A percentile compares a stretch with the other conserved stretches of the same genome.
These are phyloP conservation scores for Galeopsis tetrahit DNA, from an alignment of 257 asterid species.

Conservation along the genomic window DNA sequence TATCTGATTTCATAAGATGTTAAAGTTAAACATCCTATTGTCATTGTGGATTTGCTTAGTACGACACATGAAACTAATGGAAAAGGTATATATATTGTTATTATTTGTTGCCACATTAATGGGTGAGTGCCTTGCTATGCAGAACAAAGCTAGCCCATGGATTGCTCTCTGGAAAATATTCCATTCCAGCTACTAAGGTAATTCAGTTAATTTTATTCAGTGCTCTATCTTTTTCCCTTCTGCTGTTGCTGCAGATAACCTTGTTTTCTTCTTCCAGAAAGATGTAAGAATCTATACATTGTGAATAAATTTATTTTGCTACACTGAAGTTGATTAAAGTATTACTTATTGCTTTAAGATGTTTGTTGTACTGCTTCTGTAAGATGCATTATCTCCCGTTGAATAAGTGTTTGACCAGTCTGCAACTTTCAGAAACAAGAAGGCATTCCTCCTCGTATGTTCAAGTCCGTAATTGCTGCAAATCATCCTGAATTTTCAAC, in stretches of 20 bases:
- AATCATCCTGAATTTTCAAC: slow-evolving; percentile 98
- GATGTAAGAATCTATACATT: slow-evolving; percentile 34
- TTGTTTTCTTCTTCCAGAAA: slow-evolving; percentile 44
- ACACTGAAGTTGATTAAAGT: slow-evolving; percentile 16
- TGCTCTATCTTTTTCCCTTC: slow-evolving; percentile 12
- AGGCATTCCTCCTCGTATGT: slow-evolving; percentile 98
- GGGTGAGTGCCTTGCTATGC: slow-evolving; percentile 36
- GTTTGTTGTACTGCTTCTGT: neutral
- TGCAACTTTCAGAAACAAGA: slow-evolving; percentile 75
- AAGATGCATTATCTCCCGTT: slow-evolving; percentile 29
- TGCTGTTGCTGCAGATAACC: slow-evolving; percentile 30
- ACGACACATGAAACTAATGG: neutral
- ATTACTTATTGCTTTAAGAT: slow-evolving; percentile 19
- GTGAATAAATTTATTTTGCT: slow-evolving; percentile 13
- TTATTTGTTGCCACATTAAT: slow-evolving; percentile 16
- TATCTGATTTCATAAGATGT: slow-evolving; percentile 1
- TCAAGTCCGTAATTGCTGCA: slow-evolving; percentile 97
- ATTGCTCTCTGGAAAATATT: slow-evolving; percentile 92
- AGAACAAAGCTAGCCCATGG: slow-evolving; percentile 97
- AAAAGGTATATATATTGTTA: neutral
- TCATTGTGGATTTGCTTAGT: neutral
- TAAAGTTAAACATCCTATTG: slow-evolving; percentile 19
- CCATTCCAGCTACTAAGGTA: slow-evolving; percentile 77
- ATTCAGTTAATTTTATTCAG: slow-evolving; percentile 27
- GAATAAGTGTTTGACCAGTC: slow-evolving; percentile 31